These are phyloP conservation scores for Cucumis sativus DNA, from an alignment of 306 rosid genomes.

Conservation along the genomic window DNA sequence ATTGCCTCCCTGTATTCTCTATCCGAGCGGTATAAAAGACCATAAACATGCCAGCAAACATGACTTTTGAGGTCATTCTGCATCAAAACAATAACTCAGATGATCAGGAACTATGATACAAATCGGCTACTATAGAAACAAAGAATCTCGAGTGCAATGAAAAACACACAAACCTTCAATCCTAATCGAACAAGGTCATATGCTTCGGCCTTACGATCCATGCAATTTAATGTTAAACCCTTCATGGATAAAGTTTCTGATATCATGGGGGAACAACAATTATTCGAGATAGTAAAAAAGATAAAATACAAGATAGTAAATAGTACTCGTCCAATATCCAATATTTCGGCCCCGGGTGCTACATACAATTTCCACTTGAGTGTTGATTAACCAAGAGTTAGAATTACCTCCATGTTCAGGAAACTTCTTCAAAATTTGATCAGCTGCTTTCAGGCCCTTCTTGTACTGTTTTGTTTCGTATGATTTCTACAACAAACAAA, in stretches of 20 bases:
- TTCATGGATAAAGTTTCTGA: constrained; percentile 96
- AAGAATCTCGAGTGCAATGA: background rate
- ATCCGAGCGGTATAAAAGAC: constrained; percentile 95
- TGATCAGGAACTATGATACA: background rate
- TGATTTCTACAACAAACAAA: constrained; percentile 52
- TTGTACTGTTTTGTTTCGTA: constrained; percentile 97
- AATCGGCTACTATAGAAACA: background rate
- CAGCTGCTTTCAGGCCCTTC: constrained; percentile 95
- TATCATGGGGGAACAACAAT: background rate
- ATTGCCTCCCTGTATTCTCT: constrained; percentile 98
- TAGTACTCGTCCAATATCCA: background rate
- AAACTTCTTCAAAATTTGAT: constrained; percentile 79
- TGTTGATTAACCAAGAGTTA: background rate
- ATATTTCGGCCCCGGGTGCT: background rate
- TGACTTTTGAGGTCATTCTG: constrained; percentile 99
- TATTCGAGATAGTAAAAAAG: background rate
- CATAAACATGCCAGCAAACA: constrained; percentile 99
- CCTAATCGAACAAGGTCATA: constrained; percentile 94
- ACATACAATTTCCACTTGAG: background rate
- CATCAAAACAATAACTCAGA: constrained; percentile 21
- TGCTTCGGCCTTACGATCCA: constrained; percentile 98
- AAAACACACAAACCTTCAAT: constrained; percentile 52
- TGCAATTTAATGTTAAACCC: constrained; percentile 92
- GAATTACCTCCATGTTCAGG: constrained; percentile 97
- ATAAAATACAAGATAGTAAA: background rate